Conservation (phyloP, 208 protist species). For the Tetramitus jugosus region DNA sequence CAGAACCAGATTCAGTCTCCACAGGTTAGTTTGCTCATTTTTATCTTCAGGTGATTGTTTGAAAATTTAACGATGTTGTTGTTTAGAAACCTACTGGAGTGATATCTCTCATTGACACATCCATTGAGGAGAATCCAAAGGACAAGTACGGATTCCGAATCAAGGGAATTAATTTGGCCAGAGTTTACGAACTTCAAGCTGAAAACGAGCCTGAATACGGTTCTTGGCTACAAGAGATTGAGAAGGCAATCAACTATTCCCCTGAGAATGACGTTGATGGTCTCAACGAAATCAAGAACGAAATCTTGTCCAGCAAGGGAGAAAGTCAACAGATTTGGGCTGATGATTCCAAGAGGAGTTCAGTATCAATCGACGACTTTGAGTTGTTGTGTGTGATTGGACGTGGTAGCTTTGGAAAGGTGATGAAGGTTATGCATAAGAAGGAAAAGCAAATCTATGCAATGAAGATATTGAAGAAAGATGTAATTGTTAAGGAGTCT, state of each 20-base stretch:
- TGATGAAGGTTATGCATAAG: constrained; percentile 68
- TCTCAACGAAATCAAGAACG: not conserved
- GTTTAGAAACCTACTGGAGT: not conserved
- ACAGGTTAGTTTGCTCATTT: too few relatives aligned
- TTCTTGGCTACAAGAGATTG: not conserved
- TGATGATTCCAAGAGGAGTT: not conserved
- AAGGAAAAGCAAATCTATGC: constrained; percentile 40
- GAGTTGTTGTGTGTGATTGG: constrained; percentile 63
- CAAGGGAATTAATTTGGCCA: not conserved
- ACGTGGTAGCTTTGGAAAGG: constrained; percentile 80
- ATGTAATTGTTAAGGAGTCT: constrained; percentile 23
- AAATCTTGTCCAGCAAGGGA: not conserved
- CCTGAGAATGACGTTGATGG: not conserved
- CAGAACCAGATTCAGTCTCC: not conserved
- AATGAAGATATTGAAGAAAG: constrained; percentile 52
- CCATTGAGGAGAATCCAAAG: not conserved
- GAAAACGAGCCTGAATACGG: not conserved
- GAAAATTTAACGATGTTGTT: too few relatives aligned
- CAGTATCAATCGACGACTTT: not conserved
- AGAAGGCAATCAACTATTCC: not conserved
- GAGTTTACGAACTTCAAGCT: not conserved
- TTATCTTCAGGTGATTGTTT: too few relatives aligned
- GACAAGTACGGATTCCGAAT: not conserved
- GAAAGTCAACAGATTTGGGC: not conserved
- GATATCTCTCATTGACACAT: not conserved